phyloP scores from a whole-genome alignment of 192 early-diverging fungal genomes.

The Jimgerdemannia flammicorona region DNA sequence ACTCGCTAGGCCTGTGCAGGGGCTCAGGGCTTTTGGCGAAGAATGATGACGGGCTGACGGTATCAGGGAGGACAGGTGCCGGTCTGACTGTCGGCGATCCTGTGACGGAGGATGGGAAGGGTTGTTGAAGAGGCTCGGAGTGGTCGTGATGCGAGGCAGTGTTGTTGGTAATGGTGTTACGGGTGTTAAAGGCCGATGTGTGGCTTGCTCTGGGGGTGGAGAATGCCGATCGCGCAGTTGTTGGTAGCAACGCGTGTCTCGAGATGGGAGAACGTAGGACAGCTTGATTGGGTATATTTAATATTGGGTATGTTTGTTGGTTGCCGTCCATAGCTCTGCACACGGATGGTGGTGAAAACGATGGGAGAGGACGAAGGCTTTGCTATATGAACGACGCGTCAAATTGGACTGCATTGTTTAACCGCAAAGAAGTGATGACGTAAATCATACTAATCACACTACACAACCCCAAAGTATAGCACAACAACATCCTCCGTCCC shows the following conservation, averaged over 20 bases:
- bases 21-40: neutral
- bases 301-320: neutral
- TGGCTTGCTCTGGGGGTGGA: neutral
- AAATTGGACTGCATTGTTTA: neutral
- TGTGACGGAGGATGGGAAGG: neutral
- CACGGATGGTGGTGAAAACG: neutral
- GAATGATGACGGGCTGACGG: neutral
- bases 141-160: neutral
- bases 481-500: slow-evolving; percentile 27
- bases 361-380: neutral
- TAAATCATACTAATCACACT: neutral
- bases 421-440: no score
- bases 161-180: neutral
- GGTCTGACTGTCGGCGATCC: neutral
- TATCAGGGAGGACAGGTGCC: neutral
- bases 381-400: neutral
- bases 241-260: neutral
- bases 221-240: neutral
- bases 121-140: neutral
- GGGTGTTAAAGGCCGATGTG: neutral
- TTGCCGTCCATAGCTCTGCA: neutral
- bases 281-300: neutral
- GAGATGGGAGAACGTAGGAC: neutral
- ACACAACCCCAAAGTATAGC: slow-evolving; percentile 36
- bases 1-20: neutral